These are phyloP conservation scores for Leccinum barrowsii DNA, from an alignment of 768 basidiomycete genomes.

Conservation along the genomic window DNA sequence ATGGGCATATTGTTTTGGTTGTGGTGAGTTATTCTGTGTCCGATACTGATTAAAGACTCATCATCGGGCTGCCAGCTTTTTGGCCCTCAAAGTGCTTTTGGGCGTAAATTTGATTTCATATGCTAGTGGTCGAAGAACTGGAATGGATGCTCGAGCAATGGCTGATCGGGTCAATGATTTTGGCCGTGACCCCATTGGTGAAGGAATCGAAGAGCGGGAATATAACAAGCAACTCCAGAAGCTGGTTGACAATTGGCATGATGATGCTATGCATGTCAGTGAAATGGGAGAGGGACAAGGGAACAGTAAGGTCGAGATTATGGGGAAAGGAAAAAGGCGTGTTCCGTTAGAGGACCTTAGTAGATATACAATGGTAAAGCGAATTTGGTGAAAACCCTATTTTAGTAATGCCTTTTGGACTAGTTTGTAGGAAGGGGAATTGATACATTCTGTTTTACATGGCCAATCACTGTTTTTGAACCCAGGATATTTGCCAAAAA, in stretches of 20 bases:
- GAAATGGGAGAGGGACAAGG: constrained; percentile 65
- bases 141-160: constrained; percentile 72
- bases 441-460: too few species aligned
- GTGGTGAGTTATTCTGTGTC: constrained; percentile 56
- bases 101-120: constrained; percentile 86
- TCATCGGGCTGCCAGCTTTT: constrained; percentile 46
- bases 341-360: constrained; percentile 86
- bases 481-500: too few species aligned
- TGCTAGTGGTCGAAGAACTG: constrained; percentile 67
- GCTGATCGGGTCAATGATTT: constrained; percentile 83
- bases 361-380: constrained; percentile 93
- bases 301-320: constrained; percentile 17
- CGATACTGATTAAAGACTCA: not conserved
- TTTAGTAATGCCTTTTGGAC: too few species aligned
- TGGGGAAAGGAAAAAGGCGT: constrained; percentile 39
- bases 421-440: too few species aligned
- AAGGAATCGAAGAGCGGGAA: constrained; percentile 81
- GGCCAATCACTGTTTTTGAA: too few species aligned
- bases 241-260: constrained; percentile 62
- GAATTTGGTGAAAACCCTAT: constrained; percentile 56
- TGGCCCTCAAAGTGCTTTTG: constrained; percentile 89
- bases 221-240: constrained; percentile 82
- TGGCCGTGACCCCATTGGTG: constrained; percentile 88
- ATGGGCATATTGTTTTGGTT: constrained; percentile 76
- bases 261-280: constrained; percentile 62